Evolutionary conservation across 148 eudicot species (phyloP).

Genomic region (Rhododendron griersonianum): DNA sequence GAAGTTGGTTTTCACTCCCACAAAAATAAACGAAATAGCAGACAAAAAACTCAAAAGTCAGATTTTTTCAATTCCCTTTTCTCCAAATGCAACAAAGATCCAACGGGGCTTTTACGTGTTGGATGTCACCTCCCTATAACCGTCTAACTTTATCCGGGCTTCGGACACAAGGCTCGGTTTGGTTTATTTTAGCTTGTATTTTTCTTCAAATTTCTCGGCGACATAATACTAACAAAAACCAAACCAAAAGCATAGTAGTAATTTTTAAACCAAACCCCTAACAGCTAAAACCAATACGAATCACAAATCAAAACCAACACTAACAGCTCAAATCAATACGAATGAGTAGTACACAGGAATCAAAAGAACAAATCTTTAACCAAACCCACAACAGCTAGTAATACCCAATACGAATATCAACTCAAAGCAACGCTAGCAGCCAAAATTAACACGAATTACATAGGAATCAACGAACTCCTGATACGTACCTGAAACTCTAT

Average conservation of each 20-base stretch:
- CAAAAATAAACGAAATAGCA: background rate
- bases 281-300: background rate
- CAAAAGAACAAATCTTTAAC: background rate
- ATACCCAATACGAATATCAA: background rate
- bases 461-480: background rate
- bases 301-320: background rate
- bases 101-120: no score
- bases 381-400: background rate
- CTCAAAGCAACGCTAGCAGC: background rate
- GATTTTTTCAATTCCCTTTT: background rate
- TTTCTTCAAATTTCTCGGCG: background rate
- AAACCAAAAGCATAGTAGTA: background rate
- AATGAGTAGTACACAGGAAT: background rate
- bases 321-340: no score
- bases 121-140: no score
- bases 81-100: no score
- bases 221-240: background rate
- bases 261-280: background rate
- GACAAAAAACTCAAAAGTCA: background rate
- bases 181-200: no score
- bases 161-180: no score
- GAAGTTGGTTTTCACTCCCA: background rate
- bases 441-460: background rate
- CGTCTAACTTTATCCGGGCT: no score
- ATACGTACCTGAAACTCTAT: constrained; percentile 17